A percentile compares a stretch with the other conserved stretches of the same genome.
Conservation (phyloP, 2,329 filamentous ascomycete genomes). For the Pseudophaeomoniella oleicola region DNA sequence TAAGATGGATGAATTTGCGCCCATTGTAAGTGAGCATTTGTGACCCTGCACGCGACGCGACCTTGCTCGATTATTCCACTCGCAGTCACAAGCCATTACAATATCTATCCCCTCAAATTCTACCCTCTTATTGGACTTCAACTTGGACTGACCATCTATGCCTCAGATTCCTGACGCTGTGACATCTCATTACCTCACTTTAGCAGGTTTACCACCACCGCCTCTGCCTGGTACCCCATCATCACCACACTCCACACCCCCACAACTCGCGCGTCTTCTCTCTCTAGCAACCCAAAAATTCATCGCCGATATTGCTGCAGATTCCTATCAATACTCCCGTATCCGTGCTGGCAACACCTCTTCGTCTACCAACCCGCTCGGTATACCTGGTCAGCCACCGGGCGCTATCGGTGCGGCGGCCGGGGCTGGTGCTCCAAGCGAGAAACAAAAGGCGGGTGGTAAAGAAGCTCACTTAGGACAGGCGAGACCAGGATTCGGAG, state of each 20-base stretch:
- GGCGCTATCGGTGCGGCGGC: constrained; percentile 24
- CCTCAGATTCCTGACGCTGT: constrained; percentile 87
- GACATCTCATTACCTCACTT: constrained; percentile 94
- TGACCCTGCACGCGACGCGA: background rate
- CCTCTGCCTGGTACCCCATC: constrained; percentile 42
- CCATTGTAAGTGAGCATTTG: constrained; percentile 55
- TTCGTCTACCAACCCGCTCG: constrained; percentile 59
- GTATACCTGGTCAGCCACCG: constrained; percentile 37
- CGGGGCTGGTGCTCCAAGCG: constrained; percentile 23
- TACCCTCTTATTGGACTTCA: constrained; percentile 2
- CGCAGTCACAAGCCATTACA: background rate
- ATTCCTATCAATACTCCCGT: constrained; percentile 93
- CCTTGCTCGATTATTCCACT: background rate
- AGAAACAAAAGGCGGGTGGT: constrained; percentile 26
- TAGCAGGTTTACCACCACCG: constrained; percentile 83
- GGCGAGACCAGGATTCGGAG: constrained; percentile 66
- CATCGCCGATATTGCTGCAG: constrained; percentile 90
- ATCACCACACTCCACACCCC: constrained; percentile 59
- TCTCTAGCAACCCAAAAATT: constrained; percentile 98
- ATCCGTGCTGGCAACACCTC: constrained; percentile 84
- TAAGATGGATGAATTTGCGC: constrained; percentile 97
- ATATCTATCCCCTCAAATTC: constrained; percentile 1
- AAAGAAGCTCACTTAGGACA: constrained; percentile 47
- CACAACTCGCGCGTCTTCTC: constrained; percentile 78
- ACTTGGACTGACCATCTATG: background rate